Evolutionary conservation across 2,329 filamentous ascomycete species (phyloP), one percentile per base, ranked within the genome.

Genomic region (Hypoxylon sp.): DNA sequence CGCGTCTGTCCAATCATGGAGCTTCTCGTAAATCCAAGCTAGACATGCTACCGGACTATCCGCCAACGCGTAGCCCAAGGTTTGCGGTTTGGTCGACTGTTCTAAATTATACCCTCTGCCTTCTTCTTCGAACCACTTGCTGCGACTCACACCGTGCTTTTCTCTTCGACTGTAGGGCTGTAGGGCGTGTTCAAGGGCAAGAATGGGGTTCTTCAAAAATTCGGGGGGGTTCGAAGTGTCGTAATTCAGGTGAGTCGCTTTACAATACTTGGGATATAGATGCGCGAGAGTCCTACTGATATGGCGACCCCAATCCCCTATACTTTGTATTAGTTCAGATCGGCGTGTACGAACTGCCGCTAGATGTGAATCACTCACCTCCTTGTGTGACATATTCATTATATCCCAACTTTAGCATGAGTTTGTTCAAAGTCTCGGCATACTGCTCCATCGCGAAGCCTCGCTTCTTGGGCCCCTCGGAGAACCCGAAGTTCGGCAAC

Each of bases 11-110:
- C 92, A 95, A 73, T 92, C 90, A 71, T 91, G 88, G 39, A 95
- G 80, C 77, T 95, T 95, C 80, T 95, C 93, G 71, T 92, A 92
- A 35, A 95, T 89, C 93, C 93, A 96, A 0, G 91, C 88, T 1
- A 95, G 82, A 2, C 94, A 80, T 0, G 86, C 91, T 0, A 92
- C 86, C 0, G 92, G 93, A 5, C 86, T 90, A 76, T 94, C 92
- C 0, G 87, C 84, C 2, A 94, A 82, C 0, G 84, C 88, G 74
- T 92, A 93, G 0, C 90, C 90, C 0, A 94, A 76, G 0, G 92
- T 95, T 57, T 93, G 88, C 0, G 93, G 92, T 63, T 91, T 90
- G 0, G 92, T 94, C 11, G 81, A 80, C 73, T 93, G 91, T 66
- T 86, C 79, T 1, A 83, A 66, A 69, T 86, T 84, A 76, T 93